Base-by-base conservation (phyloP, 805 yeast genomes). In the Sugiyamaella americana region DNA sequence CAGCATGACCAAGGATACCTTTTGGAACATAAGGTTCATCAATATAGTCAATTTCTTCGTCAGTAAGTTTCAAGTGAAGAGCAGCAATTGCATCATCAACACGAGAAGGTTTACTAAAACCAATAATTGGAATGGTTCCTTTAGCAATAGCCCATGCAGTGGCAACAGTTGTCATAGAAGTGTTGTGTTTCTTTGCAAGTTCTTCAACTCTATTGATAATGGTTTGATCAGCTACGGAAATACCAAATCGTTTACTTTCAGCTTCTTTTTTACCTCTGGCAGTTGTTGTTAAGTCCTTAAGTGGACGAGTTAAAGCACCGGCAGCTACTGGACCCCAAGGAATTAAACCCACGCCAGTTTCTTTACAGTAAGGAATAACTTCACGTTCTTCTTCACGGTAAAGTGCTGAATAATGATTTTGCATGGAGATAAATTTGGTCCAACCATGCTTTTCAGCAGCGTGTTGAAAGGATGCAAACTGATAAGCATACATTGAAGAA, bases 331-430 rank as follows among this genome's bases (percentile, higher is more conserved):
- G 84, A 5, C 79, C 73, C 78, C 79, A 80, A 5, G 85, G 85
- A 44, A 78, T 69, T 18, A 79, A 47, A 2, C 80, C 82, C 36
- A 81, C 74, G 10, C 74, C 74, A 16, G 72, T 72, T 40, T 64
- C 66, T 19, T 73, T 62, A 51, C 82, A 76, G 58, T 65, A 80
- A 22, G 75, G 76, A 49, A 70, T 75, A 71, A 79, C 65, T 57
- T 81, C 86, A 16, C 78, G 63, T 58, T 81, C 86, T 46, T 80
- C 84, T 56, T 80, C 84, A 13, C 86, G 66, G 53, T 75, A 67
- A 2, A 79, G 43, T 51, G 80, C 64, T 54, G 78, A 79, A 61
- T 79, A 76, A 56, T 65, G 72, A 51, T 73, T 73, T 62, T 81
- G 85, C 75, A 79, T 73, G 19, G 74, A 66, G 46, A 80, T 69